Conservation (phyloP, 148 eudicot genomes). For the Silene conica region DNA sequence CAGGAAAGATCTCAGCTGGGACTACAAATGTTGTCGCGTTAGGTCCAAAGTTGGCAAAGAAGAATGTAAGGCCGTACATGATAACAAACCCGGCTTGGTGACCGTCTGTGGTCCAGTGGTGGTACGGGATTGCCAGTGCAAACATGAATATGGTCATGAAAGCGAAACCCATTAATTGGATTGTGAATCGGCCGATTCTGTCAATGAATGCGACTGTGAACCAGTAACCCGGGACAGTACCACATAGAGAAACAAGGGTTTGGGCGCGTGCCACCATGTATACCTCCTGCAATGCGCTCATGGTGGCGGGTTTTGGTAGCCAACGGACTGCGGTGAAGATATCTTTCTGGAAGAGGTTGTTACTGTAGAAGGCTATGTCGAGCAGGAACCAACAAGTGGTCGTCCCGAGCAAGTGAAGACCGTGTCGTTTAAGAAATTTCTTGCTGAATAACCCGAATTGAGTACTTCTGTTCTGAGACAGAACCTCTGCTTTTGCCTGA, state of each 20-base stretch:
- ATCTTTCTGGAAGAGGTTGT: conserved; percentile 23
- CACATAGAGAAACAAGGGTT: conserved; percentile 18
- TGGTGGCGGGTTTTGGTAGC: conserved; percentile 10
- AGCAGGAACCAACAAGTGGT: conserved; percentile 14
- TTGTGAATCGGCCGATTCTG: conserved; percentile 12
- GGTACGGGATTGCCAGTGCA: conserved; percentile 16
- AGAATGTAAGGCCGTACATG: conserved; percentile 29
- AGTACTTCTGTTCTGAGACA: background rate
- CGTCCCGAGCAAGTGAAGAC: background rate
- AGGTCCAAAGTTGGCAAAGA: conserved; percentile 31
- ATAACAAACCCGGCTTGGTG: conserved; percentile 21
- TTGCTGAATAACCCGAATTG: conserved; percentile 15
- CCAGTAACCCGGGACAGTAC: conserved; percentile 25
- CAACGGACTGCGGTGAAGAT: conserved; percentile 12
- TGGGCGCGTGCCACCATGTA: conserved; percentile 22
- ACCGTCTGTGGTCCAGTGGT: conserved; percentile 14
- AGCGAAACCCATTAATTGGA: conserved; percentile 16
- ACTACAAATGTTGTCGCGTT: conserved; percentile 31
- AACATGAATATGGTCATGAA: conserved; percentile 23
- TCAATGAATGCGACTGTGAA: conserved; percentile 20
- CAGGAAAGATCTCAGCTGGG: conserved; percentile 33
- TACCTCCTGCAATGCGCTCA: conserved; percentile 22
- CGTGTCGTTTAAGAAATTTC: background rate
- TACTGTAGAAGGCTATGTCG: conserved; percentile 12
- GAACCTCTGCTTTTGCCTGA: background rate